phyloP scores from a whole-genome alignment of 768 basidiomycete species.

The Solioccasus polychromus region DNA sequence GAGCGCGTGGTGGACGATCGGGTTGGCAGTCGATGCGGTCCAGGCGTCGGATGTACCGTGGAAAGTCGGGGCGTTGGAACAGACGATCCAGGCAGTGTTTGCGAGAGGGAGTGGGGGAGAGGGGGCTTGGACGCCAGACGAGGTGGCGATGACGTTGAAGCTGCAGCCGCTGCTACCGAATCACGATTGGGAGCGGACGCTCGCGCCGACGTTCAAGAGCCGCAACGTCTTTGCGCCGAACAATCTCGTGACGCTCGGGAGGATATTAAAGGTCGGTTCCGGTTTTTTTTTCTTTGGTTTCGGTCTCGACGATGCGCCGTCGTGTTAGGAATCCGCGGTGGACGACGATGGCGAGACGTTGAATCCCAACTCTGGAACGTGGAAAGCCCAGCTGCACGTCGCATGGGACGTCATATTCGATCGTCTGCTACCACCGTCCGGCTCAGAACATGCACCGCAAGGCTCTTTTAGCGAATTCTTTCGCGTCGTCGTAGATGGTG shows the following conservation, averaged over 20 bases:
- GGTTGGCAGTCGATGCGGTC: constrained; percentile 60
- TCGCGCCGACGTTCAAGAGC: constrained; percentile 77
- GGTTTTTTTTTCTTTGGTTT: too few relatives aligned
- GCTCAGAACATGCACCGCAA: constrained; percentile 34
- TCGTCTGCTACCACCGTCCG: constrained; percentile 55
- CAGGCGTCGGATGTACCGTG: constrained; percentile 60
- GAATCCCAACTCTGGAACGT: constrained; percentile 53
- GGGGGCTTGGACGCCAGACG: constrained; percentile 80
- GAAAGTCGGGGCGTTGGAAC: constrained; percentile 62
- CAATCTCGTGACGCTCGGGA: constrained; percentile 74
- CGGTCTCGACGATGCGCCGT: background rate
- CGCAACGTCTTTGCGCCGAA: constrained; percentile 60
- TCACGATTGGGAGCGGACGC: constrained; percentile 61
- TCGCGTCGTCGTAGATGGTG: constrained; percentile 87
- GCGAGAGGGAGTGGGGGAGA: constrained; percentile 8
- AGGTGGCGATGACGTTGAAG: constrained; percentile 74
- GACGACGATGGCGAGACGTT: constrained; percentile 54
- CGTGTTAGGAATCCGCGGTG: constrained; percentile 56
- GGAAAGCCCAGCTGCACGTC: constrained; percentile 92
- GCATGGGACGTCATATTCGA: constrained; percentile 87
- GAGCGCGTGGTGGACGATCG: constrained; percentile 83
- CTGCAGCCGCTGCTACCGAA: constrained; percentile 61
- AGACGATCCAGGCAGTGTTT: constrained; percentile 48
- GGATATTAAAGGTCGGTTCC: constrained; percentile 68
- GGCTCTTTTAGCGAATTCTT: constrained; percentile 90